Evolutionary conservation across 2,329 filamentous ascomycete species (phyloP), one percentile per base, ranked within the genome.

Genomic region (Paecilomyces niveus): DNA sequence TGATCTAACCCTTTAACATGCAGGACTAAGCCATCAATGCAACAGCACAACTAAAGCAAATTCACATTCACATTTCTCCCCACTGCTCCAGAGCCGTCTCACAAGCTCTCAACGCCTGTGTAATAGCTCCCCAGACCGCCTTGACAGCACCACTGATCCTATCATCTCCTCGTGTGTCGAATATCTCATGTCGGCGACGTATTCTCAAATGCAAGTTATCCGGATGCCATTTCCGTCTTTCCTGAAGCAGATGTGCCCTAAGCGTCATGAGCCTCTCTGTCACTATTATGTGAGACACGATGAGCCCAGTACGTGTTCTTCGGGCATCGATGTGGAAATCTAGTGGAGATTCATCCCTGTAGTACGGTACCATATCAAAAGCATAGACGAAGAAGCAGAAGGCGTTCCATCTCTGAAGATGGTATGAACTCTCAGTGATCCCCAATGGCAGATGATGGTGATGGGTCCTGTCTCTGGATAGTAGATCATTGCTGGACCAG

Each of bases 141-240:
- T 59, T 64, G 10, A 61, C 62, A 21, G 51, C 45, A n/a, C 62
- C 58, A 24, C 3, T 22, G 15, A 26, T 62, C 58, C 10, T 15
- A 33, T 45, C 39, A 21, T 52, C 39, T 62, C 55, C 54, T 57
- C 35, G 10, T 55, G 35, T 18, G 35, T 35, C 9, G 49, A 26
- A 33, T 15, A 49, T n/a, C 33, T 21, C 15, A n/a, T 26, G 26
- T 29, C 26, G 15, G n/a, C 21, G 4, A 51, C 9, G 7, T 11
- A 4, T 32, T 54, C 15, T 31, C n/a, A 39, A 9, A 24, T 54
- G 10, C 15, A 56, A 29, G 26, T 57, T 57, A 54, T 62, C 58
- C 2, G 57, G 60, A 60, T 64, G 61, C 62, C 62, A 64, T 56
- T 57, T 58, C 31, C 49, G 45, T 45, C 59, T 62, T 51, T 64